phyloP scores from a whole-genome alignment of 2,329 filamentous ascomycete genomes.

The Podosphaera fusca region DNA sequence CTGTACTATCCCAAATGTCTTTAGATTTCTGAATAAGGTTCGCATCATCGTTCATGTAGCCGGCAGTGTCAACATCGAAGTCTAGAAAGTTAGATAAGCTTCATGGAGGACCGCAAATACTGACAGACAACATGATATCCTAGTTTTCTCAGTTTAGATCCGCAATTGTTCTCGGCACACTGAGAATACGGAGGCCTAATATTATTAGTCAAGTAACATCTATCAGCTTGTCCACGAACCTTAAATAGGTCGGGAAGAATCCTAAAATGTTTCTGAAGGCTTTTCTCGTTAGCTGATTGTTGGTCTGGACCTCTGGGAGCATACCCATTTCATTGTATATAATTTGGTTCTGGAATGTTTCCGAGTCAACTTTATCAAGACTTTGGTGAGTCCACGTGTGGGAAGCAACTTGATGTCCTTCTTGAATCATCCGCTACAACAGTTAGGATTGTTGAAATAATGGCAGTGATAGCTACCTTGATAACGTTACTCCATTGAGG shows the following conservation, averaged over 20 bases:
- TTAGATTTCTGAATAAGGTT: constrained; percentile 24
- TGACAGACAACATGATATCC: constrained; percentile 24
- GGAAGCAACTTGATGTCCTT: constrained; percentile 33
- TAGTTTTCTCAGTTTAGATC: constrained; percentile 18
- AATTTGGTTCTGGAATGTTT: constrained; percentile 25
- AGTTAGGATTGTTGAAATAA: not conserved
- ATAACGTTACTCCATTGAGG: constrained; percentile 25
- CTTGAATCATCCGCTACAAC: constrained; percentile 18
- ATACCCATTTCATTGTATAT: constrained; percentile 25
- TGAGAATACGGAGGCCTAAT: constrained; percentile 21
- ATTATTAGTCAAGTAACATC: not conserved
- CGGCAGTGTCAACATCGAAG: constrained; percentile 23
- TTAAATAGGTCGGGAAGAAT: constrained; percentile 30
- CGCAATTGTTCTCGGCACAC: constrained; percentile 18
- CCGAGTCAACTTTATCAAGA: constrained; percentile 21
- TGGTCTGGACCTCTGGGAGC: not conserved
- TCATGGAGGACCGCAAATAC: not conserved
- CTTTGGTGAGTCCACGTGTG: constrained; percentile 32
- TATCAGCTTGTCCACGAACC: constrained; percentile 1
- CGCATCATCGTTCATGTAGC: constrained; percentile 23
- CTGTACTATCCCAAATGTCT: constrained; percentile 17
- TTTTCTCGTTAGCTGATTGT: not conserved
- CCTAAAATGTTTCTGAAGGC: constrained; percentile 31
- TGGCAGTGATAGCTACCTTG: constrained; percentile 5
- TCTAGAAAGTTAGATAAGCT: constrained; percentile 9